A percentile compares a stretch with the other conserved stretches of the same genome.
These are phyloP conservation scores for Fomes fomentarius DNA, from an alignment of 1,284 basidiomycete genomes.

Conservation along the genomic window DNA sequence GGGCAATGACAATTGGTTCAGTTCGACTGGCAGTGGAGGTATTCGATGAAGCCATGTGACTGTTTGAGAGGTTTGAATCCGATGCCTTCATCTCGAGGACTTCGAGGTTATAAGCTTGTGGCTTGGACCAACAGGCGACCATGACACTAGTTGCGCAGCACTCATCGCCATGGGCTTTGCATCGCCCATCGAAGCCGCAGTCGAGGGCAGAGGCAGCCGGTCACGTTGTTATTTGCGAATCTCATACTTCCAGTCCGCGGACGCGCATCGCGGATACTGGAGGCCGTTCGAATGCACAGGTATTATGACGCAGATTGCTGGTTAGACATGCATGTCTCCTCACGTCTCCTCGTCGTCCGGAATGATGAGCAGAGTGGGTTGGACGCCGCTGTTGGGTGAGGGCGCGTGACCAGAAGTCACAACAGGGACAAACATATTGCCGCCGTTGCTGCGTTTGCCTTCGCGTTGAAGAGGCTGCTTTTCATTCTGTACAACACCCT, in stretches of 20 bases:
- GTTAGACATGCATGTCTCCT: not conserved
- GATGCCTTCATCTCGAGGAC: not conserved
- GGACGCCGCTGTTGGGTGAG: no score
- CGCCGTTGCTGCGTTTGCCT: constrained; percentile 18
- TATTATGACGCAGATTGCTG: not conserved
- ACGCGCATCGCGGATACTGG: constrained; percentile 4
- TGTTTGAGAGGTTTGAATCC: constrained; percentile 8
- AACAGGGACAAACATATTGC: constrained; percentile 24
- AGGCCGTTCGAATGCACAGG: not conserved
- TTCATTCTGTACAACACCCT: constrained; percentile 15
- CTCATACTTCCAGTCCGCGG: constrained; percentile 1
- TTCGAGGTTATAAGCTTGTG: constrained; percentile 8
- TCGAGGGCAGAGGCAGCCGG: constrained; percentile 9
- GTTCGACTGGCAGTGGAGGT: not conserved
- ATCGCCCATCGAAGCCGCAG: constrained; percentile 27
- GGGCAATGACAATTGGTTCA: constrained; percentile 15
- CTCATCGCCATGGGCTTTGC: constrained; percentile 24
- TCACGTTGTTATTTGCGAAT: no score
- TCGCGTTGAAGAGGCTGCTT: constrained; percentile 8
- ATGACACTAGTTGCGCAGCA: constrained; percentile 20
- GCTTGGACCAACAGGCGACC: constrained; percentile 6
- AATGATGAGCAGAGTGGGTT: not conserved
- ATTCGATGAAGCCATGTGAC: constrained; percentile 14
- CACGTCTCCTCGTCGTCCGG: not conserved
- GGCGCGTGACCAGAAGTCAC: constrained; percentile 10